Evolutionary conservation across 495 filamentous ascomycete species (phyloP).

Genomic region (Aspergillus indologenus): DNA sequence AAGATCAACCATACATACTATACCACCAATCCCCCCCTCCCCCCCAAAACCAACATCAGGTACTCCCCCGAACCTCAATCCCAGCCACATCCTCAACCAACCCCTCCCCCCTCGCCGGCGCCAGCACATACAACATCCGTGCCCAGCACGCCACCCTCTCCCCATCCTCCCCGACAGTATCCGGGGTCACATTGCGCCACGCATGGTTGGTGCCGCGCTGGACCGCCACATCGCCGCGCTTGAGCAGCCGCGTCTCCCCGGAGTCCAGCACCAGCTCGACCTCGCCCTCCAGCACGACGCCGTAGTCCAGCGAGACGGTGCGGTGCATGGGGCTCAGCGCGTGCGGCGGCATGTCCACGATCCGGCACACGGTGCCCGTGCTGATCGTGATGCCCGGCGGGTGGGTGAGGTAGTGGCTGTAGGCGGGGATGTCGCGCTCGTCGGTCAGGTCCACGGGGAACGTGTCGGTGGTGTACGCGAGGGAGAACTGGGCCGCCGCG

Average conservation of each 20-base stretch:
- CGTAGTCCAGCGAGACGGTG: slow-evolving; percentile 69
- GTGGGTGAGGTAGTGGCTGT: slow-evolving; percentile 33
- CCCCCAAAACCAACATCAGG: slow-evolving; percentile 13
- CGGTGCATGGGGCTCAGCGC: slow-evolving; percentile 65
- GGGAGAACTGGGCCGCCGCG: slow-evolving; percentile 28
- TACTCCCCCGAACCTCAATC: slow-evolving; percentile 31
- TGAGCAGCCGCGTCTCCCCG: slow-evolving; percentile 55
- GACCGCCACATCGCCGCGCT: slow-evolving; percentile 67
- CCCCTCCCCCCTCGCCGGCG: slow-evolving; percentile 37
- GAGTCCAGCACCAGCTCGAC: slow-evolving; percentile 72
- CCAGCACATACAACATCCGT: slow-evolving; percentile 56
- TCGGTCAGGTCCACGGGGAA: slow-evolving; percentile 51
- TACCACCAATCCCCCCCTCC: too few species aligned
- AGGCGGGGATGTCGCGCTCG: slow-evolving; percentile 45
- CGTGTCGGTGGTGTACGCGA: slow-evolving; percentile 50
- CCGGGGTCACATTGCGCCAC: slow-evolving; percentile 37
- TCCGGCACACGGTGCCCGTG: slow-evolving; percentile 49
- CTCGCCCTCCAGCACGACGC: slow-evolving; percentile 68
- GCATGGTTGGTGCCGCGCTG: slow-evolving; percentile 52
- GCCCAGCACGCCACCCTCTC: slow-evolving; percentile 36
- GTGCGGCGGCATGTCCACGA: slow-evolving; percentile 62
- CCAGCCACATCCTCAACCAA: slow-evolving; percentile 46
- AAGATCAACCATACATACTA: too few species aligned
- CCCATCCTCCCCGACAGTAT: slow-evolving; percentile 18
- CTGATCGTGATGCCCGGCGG: slow-evolving; percentile 49